phyloP scores from a whole-genome alignment of 768 basidiomycete genomes.

The Neoboletus subvelutipes region DNA sequence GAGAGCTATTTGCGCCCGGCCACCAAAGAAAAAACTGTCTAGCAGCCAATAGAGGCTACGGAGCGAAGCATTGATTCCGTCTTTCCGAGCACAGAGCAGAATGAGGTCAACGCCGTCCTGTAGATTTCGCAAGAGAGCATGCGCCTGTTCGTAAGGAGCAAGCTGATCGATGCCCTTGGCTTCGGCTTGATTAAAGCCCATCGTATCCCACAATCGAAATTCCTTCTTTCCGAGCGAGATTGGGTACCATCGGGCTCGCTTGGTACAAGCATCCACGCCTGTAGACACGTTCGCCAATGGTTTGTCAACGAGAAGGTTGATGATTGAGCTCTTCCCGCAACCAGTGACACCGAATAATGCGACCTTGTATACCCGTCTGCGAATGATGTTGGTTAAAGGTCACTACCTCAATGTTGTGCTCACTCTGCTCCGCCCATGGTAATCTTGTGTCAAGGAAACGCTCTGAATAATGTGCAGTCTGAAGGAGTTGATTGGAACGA shows the following conservation, averaged over 20 bases:
- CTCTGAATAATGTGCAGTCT: not conserved
- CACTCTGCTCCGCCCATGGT: conserved; percentile 17
- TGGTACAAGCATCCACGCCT: conserved; percentile 35
- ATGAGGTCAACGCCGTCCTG: conserved; percentile 39
- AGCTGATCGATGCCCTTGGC: conserved; percentile 12
- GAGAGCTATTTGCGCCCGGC: conserved; percentile 36
- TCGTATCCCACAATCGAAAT: conserved; percentile 36
- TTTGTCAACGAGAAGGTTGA: conserved; percentile 30
- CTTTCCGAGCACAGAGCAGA: conserved; percentile 39
- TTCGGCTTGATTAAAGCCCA: conserved; percentile 32
- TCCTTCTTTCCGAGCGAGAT: conserved; percentile 18
- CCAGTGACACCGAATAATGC: conserved; percentile 29
- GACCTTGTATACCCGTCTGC: conserved; percentile 25
- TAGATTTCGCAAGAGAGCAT: conserved; percentile 35
- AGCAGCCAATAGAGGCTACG: conserved; percentile 39
- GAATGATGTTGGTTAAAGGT: conserved; percentile 2
- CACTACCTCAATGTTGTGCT: conserved; percentile 5
- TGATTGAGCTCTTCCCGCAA: conserved; percentile 32
- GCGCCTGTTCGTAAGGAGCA: conserved; percentile 30
- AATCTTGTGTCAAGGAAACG: not conserved
- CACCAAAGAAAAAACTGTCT: conserved; percentile 38
- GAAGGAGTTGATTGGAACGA: not conserved
- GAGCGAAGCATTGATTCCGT: conserved; percentile 36
- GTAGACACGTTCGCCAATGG: conserved; percentile 31
- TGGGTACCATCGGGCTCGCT: conserved; percentile 22